A percentile compares a stretch with the other conserved stretches of the same genome.
Conservation (phyloP, 805 yeast genomes). For the Helenozyma rhizophorensis region DNA sequence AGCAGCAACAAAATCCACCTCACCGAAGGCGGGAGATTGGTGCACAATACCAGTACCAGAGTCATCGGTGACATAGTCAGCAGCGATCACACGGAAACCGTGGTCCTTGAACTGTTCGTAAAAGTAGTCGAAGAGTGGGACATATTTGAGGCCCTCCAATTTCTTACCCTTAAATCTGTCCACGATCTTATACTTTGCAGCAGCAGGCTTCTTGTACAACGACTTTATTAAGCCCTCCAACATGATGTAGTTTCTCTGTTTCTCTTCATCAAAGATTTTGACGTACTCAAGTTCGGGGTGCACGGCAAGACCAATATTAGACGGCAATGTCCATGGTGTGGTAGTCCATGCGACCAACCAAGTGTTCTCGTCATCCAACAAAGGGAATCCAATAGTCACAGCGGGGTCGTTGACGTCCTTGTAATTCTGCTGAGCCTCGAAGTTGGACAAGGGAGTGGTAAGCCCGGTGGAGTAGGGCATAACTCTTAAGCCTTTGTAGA, state of each 20-base stretch:
- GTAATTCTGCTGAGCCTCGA: constrained; percentile 97
- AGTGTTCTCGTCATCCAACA: constrained; percentile 75
- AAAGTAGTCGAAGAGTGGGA: constrained; percentile 81
- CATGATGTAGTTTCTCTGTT: constrained; percentile 74
- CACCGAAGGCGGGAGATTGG: constrained; percentile 99
- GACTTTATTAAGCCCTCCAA: constrained; percentile 79
- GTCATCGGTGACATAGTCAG: constrained; percentile 82
- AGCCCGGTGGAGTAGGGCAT: constrained; percentile 99
- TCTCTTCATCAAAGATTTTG: constrained; percentile 86
- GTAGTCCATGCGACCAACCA: constrained; percentile 97
- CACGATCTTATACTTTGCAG: constrained; percentile 79
- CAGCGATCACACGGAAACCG: constrained; percentile 80
- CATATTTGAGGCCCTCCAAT: constrained; percentile 73
- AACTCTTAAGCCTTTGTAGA: constrained; percentile 92
- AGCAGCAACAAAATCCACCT: constrained; percentile 89
- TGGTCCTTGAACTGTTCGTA: constrained; percentile 66
- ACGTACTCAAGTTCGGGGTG: constrained; percentile 88
- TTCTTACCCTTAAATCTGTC: constrained; percentile 78
- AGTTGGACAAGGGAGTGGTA: constrained; percentile 93
- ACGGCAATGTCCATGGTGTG: constrained; percentile 99
- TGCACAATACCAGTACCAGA: constrained; percentile 99
- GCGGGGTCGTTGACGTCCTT: constrained; percentile 98
- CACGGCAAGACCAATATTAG: constrained; percentile 88
- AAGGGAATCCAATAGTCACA: constrained; percentile 84
- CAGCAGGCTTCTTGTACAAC: constrained; percentile 90